These are phyloP conservation scores for Beauveria medogensis DNA, from an alignment of 2,329 filamentous ascomycete genomes.

Conservation along the genomic window DNA sequence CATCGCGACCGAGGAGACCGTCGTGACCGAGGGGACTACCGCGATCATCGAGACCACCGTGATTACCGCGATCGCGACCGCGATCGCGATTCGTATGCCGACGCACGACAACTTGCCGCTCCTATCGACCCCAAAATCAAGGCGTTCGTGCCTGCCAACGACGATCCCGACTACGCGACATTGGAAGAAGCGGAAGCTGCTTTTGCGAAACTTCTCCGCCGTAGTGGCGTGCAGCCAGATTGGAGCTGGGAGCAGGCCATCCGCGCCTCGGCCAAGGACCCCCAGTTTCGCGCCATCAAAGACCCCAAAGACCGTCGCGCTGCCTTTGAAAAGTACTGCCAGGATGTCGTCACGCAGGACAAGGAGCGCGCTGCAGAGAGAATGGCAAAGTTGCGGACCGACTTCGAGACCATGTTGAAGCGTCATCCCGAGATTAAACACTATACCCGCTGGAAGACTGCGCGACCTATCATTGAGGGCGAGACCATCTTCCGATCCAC, in stretches of 20 bases:
- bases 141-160: conserved; percentile 53
- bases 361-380: conserved; percentile 92
- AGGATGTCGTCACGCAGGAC: conserved; percentile 83
- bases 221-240: conserved; percentile 78
- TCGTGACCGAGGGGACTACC: conserved; percentile 14
- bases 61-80: conserved; percentile 19
- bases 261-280: conserved; percentile 76
- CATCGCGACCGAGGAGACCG: conserved; percentile 14
- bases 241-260: conserved; percentile 92
- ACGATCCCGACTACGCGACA: conserved; percentile 70
- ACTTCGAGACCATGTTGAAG: conserved; percentile 93
- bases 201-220: conserved; percentile 82
- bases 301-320: conserved; percentile 84
- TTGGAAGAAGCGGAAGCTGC: conserved; percentile 86
- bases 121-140: conserved; percentile 49
- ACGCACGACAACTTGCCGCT: conserved; percentile 51
- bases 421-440: conserved; percentile 96
- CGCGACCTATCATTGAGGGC: conserved; percentile 84
- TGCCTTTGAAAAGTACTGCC: conserved; percentile 91
- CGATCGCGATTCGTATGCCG: conserved; percentile 36
- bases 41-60: conserved; percentile 14
- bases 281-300: conserved; percentile 86
- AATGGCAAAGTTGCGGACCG: conserved; percentile 79
- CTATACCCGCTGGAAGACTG: conserved; percentile 95
- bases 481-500: conserved; percentile 94